phyloP scores from a whole-genome alignment of 2,329 filamentous ascomycete genomes.

The Xylariales sp. region DNA sequence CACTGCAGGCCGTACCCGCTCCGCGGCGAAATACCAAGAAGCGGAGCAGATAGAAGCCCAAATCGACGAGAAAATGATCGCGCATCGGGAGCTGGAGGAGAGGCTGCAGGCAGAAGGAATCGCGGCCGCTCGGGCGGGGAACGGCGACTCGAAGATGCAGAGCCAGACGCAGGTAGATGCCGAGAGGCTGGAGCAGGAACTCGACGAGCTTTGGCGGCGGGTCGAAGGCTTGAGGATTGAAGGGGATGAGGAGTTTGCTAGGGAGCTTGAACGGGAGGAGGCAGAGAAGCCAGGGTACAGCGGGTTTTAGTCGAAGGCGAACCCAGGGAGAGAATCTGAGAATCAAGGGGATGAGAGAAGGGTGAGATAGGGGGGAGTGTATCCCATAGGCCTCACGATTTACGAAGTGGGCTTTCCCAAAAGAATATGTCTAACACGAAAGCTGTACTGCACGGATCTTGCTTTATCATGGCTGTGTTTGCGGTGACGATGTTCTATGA shows the following conservation, averaged over 20 bases:
- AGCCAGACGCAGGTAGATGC: slow-evolving; percentile 11
- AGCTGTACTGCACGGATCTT: too few relatives aligned
- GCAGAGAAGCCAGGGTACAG: too few relatives aligned
- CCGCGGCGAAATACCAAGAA: slow-evolving; percentile 31
- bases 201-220: slow-evolving; percentile 19
- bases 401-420: too few relatives aligned
- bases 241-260: slow-evolving; percentile 44
- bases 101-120: slow-evolving; percentile 9
- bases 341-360: too few relatives aligned
- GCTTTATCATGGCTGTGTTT: too few relatives aligned
- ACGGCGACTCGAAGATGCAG: slow-evolving; percentile 6
- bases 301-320: too few relatives aligned
- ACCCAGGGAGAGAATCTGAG: slow-evolving; percentile 10
- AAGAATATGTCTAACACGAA: too few relatives aligned
- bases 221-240: slow-evolving; percentile 31
- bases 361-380: too few relatives aligned
- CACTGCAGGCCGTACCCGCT: slow-evolving; percentile 17
- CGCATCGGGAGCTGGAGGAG: slow-evolving; percentile 7
- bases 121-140: slow-evolving; percentile 9
- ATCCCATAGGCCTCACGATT: too few relatives aligned
- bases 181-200: slow-evolving; percentile 27
- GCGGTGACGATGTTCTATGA: too few relatives aligned
- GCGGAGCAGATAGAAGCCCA: slow-evolving; percentile 31
- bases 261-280: slow-evolving; percentile 35
- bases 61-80: slow-evolving; percentile 24